These are phyloP conservation scores for Olyra latifolia DNA, from an alignment of 176 grass and related monocot genomes.

Conservation along the genomic window DNA sequence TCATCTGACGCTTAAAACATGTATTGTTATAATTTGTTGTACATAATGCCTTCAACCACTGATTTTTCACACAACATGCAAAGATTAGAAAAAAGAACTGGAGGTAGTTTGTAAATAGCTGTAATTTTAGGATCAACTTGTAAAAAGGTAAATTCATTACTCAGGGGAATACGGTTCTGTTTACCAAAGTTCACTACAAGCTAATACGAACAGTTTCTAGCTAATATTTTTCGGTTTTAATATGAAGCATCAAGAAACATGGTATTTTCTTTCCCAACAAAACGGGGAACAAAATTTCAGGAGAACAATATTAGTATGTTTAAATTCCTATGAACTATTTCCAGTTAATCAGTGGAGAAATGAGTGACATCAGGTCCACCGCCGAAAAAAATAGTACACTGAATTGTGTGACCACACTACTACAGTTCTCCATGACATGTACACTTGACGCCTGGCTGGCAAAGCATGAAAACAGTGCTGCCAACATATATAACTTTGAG, in stretches of 20 bases:
- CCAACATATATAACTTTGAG: background rate
- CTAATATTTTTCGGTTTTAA: background rate
- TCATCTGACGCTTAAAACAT: background rate
- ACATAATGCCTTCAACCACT: background rate
- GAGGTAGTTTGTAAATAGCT: background rate
- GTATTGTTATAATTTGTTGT: background rate
- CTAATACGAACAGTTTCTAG: background rate
- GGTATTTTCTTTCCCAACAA: background rate
- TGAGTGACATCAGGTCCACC: background rate
- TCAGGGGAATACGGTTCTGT: background rate
- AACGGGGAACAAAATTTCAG: background rate
- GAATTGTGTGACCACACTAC: background rate
- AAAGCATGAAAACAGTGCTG: slow-evolving; percentile 13
- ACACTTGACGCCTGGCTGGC: background rate
- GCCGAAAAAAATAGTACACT: slow-evolving; percentile 21
- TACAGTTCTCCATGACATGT: background rate
- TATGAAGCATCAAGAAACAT: background rate
- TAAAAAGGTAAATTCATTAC: background rate
- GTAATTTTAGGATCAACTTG: background rate
- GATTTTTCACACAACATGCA: background rate
- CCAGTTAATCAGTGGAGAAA: slow-evolving; percentile 15
- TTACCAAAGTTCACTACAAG: background rate
- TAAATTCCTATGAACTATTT: slow-evolving; percentile 16
- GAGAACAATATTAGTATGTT: background rate
- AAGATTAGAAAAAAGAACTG: background rate